Evolutionary conservation across 2,329 filamentous ascomycete species (phyloP), one percentile per base, ranked within the genome.

Genomic region (Tolypocladium endophyticum): DNA sequence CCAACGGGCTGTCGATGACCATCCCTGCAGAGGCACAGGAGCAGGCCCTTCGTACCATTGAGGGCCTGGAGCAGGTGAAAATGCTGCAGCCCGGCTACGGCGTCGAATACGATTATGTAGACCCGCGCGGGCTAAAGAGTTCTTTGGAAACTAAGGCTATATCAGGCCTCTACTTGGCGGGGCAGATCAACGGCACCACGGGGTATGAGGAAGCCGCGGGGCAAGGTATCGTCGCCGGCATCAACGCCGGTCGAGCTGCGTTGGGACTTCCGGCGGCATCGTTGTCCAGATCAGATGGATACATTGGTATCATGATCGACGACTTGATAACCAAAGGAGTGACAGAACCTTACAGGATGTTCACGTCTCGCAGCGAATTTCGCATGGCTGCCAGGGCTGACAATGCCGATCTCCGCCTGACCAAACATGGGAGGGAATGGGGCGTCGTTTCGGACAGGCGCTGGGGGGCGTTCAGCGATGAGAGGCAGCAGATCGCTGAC

Each of bases 221-320:
- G 0, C 94, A 99, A 73, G 94, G 94, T 12, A 81, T 99, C 55
- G 77, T 99, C 18, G 94, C 94, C 0, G 94, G 94, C 38, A 92
- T 93, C 68, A 99, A 99, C 69, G 94, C 94, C 1, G 94, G 93
- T 2, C 82, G 94, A n/a, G 82, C 87, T 1, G 85, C 92, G 0
- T 81, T 84, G 62, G 82, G 83, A 1, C 84, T 88, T 60, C 72
- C 79, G 1, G 81, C 86, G 0, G 79, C 95, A 62, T 83, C 83
- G 0, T 77, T 99, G 36, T 87, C 87, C 9, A 83, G 94, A 64
- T 87, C 89, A 1, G 93, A 99, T 72, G 92, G 91, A 16, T 99
- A 97, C 73, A 97, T 99, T 69, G 94, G 94, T 65, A 89, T 99
- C 75, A 96, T 99, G 92, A 92, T 99, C 68, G 94, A 99, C 73